phyloP scores from a whole-genome alignment of 202 grass and related monocot genomes.

The Bolboschoenoplectus hybrid region DNA sequence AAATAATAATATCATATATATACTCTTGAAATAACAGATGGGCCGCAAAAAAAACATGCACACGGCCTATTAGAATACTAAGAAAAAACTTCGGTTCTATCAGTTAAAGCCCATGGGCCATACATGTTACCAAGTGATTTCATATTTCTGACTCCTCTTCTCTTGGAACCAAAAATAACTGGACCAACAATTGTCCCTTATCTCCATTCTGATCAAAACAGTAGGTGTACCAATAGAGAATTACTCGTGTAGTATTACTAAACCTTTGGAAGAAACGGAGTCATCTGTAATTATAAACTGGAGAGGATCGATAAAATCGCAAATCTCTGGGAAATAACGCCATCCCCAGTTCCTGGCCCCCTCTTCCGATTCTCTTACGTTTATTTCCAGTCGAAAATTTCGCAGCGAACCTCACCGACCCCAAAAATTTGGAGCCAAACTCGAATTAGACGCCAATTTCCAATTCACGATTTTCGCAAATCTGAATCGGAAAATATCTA shows the following conservation, averaged over 20 bases:
- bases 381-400: slow-evolving; percentile 28
- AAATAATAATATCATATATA: neutral
- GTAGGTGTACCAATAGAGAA: neutral
- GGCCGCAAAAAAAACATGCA: neutral
- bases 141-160: slow-evolving; percentile 4
- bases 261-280: neutral
- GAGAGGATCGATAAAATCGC: neutral
- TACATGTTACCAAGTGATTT: neutral
- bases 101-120: neutral
- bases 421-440: slow-evolving; percentile 38
- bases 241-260: neutral
- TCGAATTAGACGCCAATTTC: neutral
- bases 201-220: neutral
- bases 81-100: neutral
- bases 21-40: neutral
- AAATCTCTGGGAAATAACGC: slow-evolving; percentile 11
- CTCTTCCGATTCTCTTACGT: neutral
- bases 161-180: slow-evolving; percentile 12
- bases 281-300: neutral
- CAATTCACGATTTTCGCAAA: neutral
- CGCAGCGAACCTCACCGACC: slow-evolving; percentile 18
- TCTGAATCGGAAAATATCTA: neutral
- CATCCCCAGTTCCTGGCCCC: neutral
- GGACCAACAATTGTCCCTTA: neutral
- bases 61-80: neutral